A percentile compares a stretch with the other conserved stretches of the same genome.
phyloP scores from a whole-genome alignment of 192 early-diverging fungal species.

The Martensiomyces pterosporus region DNA sequence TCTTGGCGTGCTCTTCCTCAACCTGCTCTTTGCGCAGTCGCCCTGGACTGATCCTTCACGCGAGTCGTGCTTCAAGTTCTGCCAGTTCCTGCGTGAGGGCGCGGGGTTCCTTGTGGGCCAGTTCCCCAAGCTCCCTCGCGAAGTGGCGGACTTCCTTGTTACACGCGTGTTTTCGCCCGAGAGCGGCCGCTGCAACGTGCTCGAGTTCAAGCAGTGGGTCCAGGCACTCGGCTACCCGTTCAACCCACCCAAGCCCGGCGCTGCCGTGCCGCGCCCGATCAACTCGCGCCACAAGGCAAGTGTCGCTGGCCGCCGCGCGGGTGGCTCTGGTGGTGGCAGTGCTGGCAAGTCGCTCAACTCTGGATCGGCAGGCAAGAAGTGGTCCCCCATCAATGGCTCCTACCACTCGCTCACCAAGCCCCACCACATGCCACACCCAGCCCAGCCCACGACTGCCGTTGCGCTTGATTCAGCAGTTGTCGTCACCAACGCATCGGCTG shows the following conservation, averaged over 20 bases:
- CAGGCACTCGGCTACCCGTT: slow-evolving; percentile 42
- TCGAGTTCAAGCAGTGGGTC: slow-evolving; percentile 53
- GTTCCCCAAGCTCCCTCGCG: slow-evolving; percentile 56
- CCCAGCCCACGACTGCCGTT: slow-evolving; percentile 18
- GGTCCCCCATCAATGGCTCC: slow-evolving; percentile 13
- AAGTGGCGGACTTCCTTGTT: slow-evolving; percentile 60
- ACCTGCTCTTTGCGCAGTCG: slow-evolving; percentile 64
- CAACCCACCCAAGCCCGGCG: slow-evolving; percentile 12
- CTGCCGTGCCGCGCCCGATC: slow-evolving; percentile 7
- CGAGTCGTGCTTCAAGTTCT: slow-evolving; percentile 56
- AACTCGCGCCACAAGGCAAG: slow-evolving; percentile 24
- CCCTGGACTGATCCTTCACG: slow-evolving; percentile 69
- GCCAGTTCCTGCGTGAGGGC: slow-evolving; percentile 57
- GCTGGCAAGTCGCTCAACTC: slow-evolving; percentile 14
- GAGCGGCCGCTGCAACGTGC: slow-evolving; percentile 51
- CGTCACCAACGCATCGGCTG: background rate
- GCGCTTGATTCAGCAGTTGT: slow-evolving; percentile 15
- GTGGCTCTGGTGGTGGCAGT: slow-evolving; percentile 9
- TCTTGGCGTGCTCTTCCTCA: slow-evolving; percentile 69
- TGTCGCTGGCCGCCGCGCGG: background rate
- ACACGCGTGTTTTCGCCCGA: slow-evolving; percentile 59
- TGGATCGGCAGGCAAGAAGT: slow-evolving; percentile 32
- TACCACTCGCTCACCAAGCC: slow-evolving; percentile 9
- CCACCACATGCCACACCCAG: slow-evolving; percentile 12
- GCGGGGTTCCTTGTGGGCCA: slow-evolving; percentile 55